phyloP scores from a whole-genome alignment of 108 stramenopile species.

The Cyclotella choctawhatcheeana region DNA sequence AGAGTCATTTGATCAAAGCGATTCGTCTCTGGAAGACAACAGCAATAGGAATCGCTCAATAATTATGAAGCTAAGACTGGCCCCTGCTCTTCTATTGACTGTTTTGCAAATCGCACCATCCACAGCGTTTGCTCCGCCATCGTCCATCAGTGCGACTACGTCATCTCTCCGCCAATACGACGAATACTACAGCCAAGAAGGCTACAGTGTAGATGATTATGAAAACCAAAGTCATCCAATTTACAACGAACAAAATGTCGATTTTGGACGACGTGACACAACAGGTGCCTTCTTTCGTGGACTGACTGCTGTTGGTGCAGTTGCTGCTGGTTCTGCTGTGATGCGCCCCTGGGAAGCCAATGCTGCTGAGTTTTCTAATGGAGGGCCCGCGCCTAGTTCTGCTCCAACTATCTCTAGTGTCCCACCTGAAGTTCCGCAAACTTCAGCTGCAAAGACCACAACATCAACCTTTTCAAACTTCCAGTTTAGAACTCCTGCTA shows the following conservation, averaged over 20 bases:
- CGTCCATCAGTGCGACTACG: background rate
- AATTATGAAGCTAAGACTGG: conserved; percentile 3
- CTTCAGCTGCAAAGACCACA: background rate
- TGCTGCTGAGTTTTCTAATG: conserved; percentile 20
- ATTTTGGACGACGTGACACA: conserved; percentile 8
- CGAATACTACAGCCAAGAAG: background rate
- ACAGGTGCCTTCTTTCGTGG: conserved; percentile 16
- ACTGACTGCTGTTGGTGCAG: conserved; percentile 11
- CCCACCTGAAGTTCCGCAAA: background rate
- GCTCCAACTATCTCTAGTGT: background rate
- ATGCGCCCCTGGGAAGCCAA: conserved; percentile 4
- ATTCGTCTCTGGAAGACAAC: too few relatives aligned
- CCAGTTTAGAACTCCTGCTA: background rate
- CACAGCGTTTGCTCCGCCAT: conserved; percentile 1
- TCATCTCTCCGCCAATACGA: background rate
- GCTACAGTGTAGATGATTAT: conserved; percentile 2
- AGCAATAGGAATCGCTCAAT: too few relatives aligned
- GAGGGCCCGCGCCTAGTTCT: background rate
- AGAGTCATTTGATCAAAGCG: too few relatives aligned
- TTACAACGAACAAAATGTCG: conserved; percentile 5
- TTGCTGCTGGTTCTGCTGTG: background rate
- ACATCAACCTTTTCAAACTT: background rate
- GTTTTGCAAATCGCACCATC: conserved; percentile 8
- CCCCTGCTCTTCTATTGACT: conserved; percentile 1
- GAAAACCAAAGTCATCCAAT: background rate